Evolutionary conservation across 2,329 filamentous ascomycete species (phyloP).

Genomic region (Helminthosporium solani): DNA sequence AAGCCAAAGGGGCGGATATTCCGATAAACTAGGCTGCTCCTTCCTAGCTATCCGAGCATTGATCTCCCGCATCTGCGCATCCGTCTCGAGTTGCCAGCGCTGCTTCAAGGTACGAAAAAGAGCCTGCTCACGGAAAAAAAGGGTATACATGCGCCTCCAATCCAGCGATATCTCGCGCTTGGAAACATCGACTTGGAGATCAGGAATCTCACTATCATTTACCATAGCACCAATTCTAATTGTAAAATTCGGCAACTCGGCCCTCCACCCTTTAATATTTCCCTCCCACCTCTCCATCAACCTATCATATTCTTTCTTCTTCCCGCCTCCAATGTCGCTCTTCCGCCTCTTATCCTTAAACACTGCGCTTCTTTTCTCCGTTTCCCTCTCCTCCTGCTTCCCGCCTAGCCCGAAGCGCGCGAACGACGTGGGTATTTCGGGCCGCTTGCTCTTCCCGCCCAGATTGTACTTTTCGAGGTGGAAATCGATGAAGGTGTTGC

Average conservation of each 20-base stretch:
- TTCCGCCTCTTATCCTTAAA: constrained; percentile 17
- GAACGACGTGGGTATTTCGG: constrained; percentile 26
- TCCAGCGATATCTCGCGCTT: constrained; percentile 25
- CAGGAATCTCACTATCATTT: constrained; percentile 35
- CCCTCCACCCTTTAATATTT: constrained; percentile 20
- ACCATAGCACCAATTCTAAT: constrained; percentile 31
- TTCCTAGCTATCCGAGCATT: constrained; percentile 14
- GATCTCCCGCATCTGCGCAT: constrained; percentile 12
- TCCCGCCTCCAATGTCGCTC: constrained; percentile 8
- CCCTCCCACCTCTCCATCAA: constrained; percentile 32
- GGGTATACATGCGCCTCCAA: constrained; percentile 30
- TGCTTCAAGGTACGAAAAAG: constrained; percentile 12
- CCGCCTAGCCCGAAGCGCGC: constrained; percentile 8
- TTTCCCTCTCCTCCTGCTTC: constrained; percentile 12
- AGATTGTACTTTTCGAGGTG: constrained; percentile 37
- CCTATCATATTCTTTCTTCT: constrained; percentile 9
- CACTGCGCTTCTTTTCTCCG: constrained; percentile 15
- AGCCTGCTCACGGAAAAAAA: constrained; percentile 36
- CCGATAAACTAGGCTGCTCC: constrained; percentile 12
- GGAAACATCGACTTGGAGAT: constrained; percentile 19
- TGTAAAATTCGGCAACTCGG: constrained; percentile 36
- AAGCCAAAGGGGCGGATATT: constrained; percentile 17
- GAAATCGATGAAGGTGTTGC: constrained; percentile 26
- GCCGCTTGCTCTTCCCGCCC: constrained; percentile 30
- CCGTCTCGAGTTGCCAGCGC: constrained; percentile 10